These are phyloP conservation scores for Salvia rosmarinus DNA, from an alignment of 257 asterid species.

Conservation along the genomic window DNA sequence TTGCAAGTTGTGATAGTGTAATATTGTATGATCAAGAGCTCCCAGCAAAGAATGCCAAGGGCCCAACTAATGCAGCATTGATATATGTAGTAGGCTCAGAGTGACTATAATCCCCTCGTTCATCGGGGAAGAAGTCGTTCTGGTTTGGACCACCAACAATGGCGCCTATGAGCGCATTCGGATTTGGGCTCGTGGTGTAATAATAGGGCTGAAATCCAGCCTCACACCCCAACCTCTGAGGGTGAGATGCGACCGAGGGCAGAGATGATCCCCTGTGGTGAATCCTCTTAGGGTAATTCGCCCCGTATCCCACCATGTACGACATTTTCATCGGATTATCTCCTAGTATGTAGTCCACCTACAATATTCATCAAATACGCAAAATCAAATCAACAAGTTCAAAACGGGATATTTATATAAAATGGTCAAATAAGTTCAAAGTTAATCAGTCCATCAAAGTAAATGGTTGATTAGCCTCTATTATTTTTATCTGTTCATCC, in stretches of 20 bases:
- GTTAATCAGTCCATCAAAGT: too few species aligned
- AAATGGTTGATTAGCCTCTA: too few species aligned
- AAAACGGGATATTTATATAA: too few species aligned
- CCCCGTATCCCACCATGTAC: constrained; percentile 86
- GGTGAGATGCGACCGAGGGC: constrained; percentile 56
- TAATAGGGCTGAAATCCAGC: constrained; percentile 67
- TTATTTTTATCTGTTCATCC: too few species aligned
- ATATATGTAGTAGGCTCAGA: constrained; percentile 88
- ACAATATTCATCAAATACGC: background rate
- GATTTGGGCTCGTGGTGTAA: constrained; percentile 61
- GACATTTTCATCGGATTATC: constrained; percentile 83
- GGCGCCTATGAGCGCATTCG: constrained; percentile 64
- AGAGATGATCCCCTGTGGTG: constrained; percentile 89
- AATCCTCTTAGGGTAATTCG: constrained; percentile 60
- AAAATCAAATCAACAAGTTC: too few species aligned
- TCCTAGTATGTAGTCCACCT: constrained; percentile 85
- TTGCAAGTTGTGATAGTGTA: background rate
- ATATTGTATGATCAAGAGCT: background rate
- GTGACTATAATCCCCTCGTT: constrained; percentile 67
- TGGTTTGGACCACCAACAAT: constrained; percentile 86
- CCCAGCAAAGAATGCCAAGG: constrained; percentile 72
- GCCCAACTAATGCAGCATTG: constrained; percentile 87
- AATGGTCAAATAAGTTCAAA: too few species aligned
- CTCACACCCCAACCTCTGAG: constrained; percentile 62
- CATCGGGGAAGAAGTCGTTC: constrained; percentile 74